phyloP scores from a whole-genome alignment of 2,329 filamentous ascomycete genomes.

The Leptographium radiaticola region DNA sequence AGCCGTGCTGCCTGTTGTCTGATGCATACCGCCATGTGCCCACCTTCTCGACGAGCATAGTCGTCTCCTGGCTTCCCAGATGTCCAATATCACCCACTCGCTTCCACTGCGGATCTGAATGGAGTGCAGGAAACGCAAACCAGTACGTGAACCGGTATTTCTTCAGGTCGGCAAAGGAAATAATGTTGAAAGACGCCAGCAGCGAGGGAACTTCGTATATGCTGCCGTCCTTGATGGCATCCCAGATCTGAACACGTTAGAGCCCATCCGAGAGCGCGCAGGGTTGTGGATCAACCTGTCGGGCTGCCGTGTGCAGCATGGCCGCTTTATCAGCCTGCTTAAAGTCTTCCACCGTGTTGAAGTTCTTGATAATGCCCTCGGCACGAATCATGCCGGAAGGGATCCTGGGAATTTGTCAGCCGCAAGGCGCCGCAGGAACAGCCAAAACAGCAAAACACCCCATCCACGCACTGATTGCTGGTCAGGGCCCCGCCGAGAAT shows the following conservation, averaged over 20 bases:
- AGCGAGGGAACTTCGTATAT: conserved; percentile 93
- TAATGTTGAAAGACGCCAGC: conserved; percentile 73
- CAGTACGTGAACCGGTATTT: conserved; percentile 98
- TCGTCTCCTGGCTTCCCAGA: conserved; percentile 58
- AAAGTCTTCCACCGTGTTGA: conserved; percentile 93
- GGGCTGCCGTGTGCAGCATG: conserved; percentile 65
- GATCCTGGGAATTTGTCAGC: conserved; percentile 29
- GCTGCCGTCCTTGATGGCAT: conserved; percentile 89
- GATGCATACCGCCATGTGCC: conserved; percentile 78
- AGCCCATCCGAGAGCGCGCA: background rate
- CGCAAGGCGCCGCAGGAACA: background rate
- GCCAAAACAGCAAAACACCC: background rate
- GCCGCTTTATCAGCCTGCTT: conserved; percentile 67
- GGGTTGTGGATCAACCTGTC: conserved; percentile 41
- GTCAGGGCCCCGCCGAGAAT: conserved; percentile 78
- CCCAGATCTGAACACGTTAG: conserved; percentile 64
- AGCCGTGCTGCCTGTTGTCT: conserved; percentile 78
- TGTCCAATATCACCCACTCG: conserved; percentile 38
- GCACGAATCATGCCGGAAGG: conserved; percentile 56
- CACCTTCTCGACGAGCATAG: conserved; percentile 65
- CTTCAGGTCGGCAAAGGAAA: conserved; percentile 92
- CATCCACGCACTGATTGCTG: conserved; percentile 56
- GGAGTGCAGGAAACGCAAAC: conserved; percentile 89
- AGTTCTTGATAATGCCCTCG: conserved; percentile 89
- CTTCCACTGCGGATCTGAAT: conserved; percentile 77